These are phyloP conservation scores for Gossypium sturtianum DNA, from an alignment of 345 rosid genomes.

Conservation along the genomic window DNA sequence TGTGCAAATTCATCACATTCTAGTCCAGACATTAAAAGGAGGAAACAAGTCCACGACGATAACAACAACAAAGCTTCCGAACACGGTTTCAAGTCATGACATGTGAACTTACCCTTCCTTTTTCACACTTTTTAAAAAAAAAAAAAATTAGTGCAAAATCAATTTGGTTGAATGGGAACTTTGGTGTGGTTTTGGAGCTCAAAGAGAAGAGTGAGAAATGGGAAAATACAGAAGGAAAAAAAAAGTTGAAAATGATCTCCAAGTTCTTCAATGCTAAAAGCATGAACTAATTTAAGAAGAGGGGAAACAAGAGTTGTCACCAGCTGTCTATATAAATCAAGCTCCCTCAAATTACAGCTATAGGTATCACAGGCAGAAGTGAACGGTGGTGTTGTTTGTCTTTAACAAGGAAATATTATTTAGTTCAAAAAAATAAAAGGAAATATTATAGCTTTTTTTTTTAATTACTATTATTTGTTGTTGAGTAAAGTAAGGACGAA, in stretches of 20 bases:
- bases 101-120: slow-evolving; percentile 1
- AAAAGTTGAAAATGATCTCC: slow-evolving; percentile 3
- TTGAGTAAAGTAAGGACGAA: not conserved
- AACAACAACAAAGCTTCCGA: slow-evolving; percentile 10
- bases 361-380: slow-evolving; percentile 8
- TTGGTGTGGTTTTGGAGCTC: slow-evolving; percentile 20
- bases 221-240: not conserved
- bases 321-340: slow-evolving; percentile 14
- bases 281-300: slow-evolving; percentile 2
- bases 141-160: slow-evolving; percentile 4
- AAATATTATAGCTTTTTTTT: not conserved
- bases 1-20: slow-evolving; percentile 48
- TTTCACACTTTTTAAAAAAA: not conserved
- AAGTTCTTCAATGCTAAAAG: slow-evolving; percentile 14
- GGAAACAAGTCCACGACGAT: slow-evolving; percentile 22
- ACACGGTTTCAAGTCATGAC: slow-evolving; percentile 22
- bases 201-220: not conserved
- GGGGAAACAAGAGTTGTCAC: not conserved
- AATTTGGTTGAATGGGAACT: slow-evolving; percentile 25
- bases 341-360: not conserved
- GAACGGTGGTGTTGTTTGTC: not conserved
- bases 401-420: not conserved
- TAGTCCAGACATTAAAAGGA: slow-evolving; percentile 36
- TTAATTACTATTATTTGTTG: not conserved
- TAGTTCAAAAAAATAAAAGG: no score